Evolutionary conservation across 176 grass and related monocot species (phyloP).

Genomic region (Carex pumila): DNA sequence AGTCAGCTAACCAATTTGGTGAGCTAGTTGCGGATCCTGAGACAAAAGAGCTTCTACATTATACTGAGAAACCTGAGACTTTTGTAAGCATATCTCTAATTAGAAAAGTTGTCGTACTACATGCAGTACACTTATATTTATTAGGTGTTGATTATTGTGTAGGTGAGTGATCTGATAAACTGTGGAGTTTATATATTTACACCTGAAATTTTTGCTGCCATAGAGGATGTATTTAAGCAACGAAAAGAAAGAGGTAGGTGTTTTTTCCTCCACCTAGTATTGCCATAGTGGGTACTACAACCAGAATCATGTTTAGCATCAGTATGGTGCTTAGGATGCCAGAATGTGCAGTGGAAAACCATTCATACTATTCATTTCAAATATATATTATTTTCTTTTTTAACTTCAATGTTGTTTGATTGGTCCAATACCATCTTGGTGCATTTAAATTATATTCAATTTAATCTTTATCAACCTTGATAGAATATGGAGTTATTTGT

Average conservation of each 20-base stretch:
- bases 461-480: neutral
- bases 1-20: conserved; percentile 94
- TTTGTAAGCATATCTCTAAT: conserved; percentile 61
- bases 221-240: conserved; percentile 77
- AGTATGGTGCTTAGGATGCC: neutral
- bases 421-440: neutral
- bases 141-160: conserved; percentile 26
- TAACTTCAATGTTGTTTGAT: neutral
- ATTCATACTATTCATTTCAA: neutral
- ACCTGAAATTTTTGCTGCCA: conserved; percentile 79
- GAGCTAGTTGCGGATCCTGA: conserved; percentile 96
- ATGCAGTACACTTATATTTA: neutral
- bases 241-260: conserved; percentile 81
- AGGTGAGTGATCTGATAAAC: conserved; percentile 98
- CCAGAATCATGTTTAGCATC: neutral
- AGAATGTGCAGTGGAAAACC: neutral
- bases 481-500: neutral
- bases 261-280: neutral
- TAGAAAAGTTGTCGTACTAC: neutral
- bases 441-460: neutral
- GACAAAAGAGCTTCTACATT: conserved; percentile 93
- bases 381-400: neutral
- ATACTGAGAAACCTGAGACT: conserved; percentile 94
- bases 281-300: neutral
- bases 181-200: conserved; percentile 99